These are phyloP conservation scores for Mortierella claussenii DNA, from an alignment of 192 early-diverging fungal species.

Conservation along the genomic window DNA sequence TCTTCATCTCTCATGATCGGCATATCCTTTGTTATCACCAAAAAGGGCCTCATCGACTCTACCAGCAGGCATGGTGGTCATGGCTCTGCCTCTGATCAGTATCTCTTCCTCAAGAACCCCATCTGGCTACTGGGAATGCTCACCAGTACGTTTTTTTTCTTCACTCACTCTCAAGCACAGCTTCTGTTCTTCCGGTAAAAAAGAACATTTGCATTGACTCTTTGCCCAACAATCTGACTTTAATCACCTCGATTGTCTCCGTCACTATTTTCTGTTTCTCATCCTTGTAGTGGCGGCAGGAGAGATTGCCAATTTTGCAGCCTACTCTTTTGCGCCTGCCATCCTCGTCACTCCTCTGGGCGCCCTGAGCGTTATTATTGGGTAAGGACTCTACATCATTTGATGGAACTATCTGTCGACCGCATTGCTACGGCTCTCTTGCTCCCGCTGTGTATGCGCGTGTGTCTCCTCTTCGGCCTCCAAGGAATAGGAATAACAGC, in stretches of 20 bases:
- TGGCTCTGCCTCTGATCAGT: constrained; percentile 75
- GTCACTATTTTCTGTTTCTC: constrained; percentile 5
- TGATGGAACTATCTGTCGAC: not conserved
- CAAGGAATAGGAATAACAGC: constrained; percentile 28
- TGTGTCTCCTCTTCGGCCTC: too few species aligned
- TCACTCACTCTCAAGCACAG: not conserved
- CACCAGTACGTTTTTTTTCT: constrained; percentile 67
- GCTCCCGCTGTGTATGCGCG: not conserved
- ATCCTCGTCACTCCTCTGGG: constrained; percentile 96
- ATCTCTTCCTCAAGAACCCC: constrained; percentile 85
- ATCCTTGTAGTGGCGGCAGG: constrained; percentile 81
- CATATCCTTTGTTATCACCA: constrained; percentile 92
- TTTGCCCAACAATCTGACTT: too few species aligned
- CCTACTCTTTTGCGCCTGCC: constrained; percentile 95
- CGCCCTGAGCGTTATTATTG: constrained; percentile 88
- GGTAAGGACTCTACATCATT: constrained; percentile 54
- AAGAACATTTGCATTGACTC: too few species aligned
- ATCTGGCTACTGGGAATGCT: constrained; percentile 93
- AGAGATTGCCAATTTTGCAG: constrained; percentile 93
- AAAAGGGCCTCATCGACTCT: constrained; percentile 91
- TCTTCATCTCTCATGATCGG: constrained; percentile 91
- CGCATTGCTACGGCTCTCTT: not conserved
- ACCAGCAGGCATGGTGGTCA: constrained; percentile 64
- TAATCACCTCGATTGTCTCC: too few species aligned
- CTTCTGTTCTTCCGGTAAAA: not conserved